phyloP scores from a whole-genome alignment of 177 flowering plant species.

The Vitis hybrid region DNA sequence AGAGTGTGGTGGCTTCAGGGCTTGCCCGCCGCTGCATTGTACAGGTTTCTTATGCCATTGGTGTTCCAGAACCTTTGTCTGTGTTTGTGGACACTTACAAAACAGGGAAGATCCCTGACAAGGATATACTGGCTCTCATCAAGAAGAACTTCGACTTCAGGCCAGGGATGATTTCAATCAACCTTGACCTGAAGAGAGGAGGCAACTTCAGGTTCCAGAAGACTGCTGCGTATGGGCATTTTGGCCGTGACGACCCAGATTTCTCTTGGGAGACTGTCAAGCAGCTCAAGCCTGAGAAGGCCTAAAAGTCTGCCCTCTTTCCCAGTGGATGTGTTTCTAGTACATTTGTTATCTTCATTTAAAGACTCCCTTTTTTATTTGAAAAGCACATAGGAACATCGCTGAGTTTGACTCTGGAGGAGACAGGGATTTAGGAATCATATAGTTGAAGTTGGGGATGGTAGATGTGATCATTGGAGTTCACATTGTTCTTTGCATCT shows the following conservation, averaged over 20 bases:
- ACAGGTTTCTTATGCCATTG: conserved; percentile 24
- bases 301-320: no score
- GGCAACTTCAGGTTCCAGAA: conserved; percentile 4
- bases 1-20: conserved; percentile 9
- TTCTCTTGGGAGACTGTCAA: neutral
- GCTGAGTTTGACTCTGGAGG: no score
- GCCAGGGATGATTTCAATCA: conserved; percentile 21
- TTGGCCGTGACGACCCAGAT: neutral
- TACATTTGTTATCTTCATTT: no score
- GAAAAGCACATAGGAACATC: no score
- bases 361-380: no score
- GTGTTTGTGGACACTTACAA: conserved; percentile 21
- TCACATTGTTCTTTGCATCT: no score
- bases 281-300: neutral
- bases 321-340: no score
- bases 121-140: conserved; percentile 12
- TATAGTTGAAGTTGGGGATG: no score
- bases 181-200: conserved; percentile 19
- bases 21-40: conserved; percentile 22
- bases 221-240: conserved; percentile 1
- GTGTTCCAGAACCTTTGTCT: conserved; percentile 24
- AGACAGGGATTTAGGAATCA: no score
- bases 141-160: conserved; percentile 25
- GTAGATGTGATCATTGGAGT: no score
- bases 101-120: conserved; percentile 17